Evolutionary conservation across 2,329 filamentous ascomycete species (phyloP).

Genomic region (Sarocladiaceae sp.): DNA sequence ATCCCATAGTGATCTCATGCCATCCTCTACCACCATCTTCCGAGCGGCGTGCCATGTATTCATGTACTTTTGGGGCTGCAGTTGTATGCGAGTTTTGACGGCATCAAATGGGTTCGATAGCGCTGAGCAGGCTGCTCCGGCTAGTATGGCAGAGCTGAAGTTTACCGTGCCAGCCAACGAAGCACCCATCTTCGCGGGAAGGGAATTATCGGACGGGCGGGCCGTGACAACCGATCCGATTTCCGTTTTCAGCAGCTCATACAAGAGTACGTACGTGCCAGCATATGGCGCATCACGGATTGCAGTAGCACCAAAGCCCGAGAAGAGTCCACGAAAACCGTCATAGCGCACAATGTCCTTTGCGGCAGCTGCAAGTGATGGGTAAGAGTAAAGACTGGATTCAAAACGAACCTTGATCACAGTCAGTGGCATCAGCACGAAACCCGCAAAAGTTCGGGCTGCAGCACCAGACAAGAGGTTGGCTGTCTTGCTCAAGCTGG

Average conservation of each 20-base stretch:
- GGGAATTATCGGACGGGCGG: slow-evolving; percentile 11
- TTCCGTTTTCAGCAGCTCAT: slow-evolving; percentile 74
- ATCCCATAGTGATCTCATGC: slow-evolving; percentile 74
- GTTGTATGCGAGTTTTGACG: slow-evolving; percentile 89
- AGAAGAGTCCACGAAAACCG: slow-evolving; percentile 81
- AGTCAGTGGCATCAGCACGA: slow-evolving; percentile 92
- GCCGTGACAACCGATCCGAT: slow-evolving; percentile 32
- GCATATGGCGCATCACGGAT: slow-evolving; percentile 95
- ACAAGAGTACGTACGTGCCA: slow-evolving; percentile 89
- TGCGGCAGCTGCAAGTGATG: slow-evolving; percentile 67
- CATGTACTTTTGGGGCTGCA: slow-evolving; percentile 76
- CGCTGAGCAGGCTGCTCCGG: slow-evolving; percentile 77
- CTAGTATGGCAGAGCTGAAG: slow-evolving; percentile 76
- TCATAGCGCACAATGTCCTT: slow-evolving; percentile 69
- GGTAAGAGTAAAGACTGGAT: slow-evolving; percentile 79
- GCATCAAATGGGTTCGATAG: slow-evolving; percentile 97
- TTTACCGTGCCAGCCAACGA: slow-evolving; percentile 63
- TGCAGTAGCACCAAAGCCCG: slow-evolving; percentile 89
- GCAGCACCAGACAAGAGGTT: slow-evolving; percentile 83
- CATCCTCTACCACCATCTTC: slow-evolving; percentile 80
- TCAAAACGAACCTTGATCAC: slow-evolving; percentile 97
- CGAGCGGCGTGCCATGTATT: slow-evolving; percentile 76
- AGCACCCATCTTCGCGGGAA: slow-evolving; percentile 22
- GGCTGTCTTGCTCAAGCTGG: slow-evolving; percentile 75
- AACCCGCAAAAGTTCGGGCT: slow-evolving; percentile 80